Conservation (phyloP, 2,329 filamentous ascomycete genomes). For the Fragosphaeria purpurea region DNA sequence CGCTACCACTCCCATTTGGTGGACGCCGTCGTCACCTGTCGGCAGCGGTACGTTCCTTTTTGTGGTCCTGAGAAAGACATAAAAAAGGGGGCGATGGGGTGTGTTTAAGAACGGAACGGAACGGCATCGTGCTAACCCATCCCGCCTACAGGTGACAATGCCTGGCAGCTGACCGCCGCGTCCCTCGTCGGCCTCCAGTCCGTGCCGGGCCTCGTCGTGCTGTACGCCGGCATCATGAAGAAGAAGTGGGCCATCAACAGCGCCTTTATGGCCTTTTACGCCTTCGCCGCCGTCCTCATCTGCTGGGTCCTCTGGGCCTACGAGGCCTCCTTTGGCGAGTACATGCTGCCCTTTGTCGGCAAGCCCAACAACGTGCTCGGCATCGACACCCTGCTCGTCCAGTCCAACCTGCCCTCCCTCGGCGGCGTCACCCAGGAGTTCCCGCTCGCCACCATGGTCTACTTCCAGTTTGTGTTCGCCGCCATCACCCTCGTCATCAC, state of each 20-base stretch:
- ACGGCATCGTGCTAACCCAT: no score
- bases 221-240: constrained; percentile 38
- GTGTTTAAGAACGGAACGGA: no score
- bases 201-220: constrained; percentile 36
- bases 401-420: constrained; percentile 32
- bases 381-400: constrained; percentile 32
- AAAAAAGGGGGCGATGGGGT: no score
- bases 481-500: constrained; percentile 39
- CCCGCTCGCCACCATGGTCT: constrained; percentile 38
- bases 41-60: background rate
- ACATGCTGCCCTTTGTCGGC: constrained; percentile 40
- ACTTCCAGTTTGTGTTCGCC: constrained; percentile 44
- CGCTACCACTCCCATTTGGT: constrained; percentile 1
- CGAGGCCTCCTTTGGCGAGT: constrained; percentile 36
- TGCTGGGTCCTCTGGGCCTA: constrained; percentile 41
- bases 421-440: constrained; percentile 28
- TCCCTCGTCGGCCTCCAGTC: constrained; percentile 39
- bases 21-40: constrained; percentile 3
- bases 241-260: constrained; percentile 40
- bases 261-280: constrained; percentile 42
- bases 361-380: constrained; percentile 34
- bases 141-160: constrained; percentile 31
- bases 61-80: no score
- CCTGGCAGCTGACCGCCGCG: constrained; percentile 42
- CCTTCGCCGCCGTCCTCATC: constrained; percentile 36